phyloP scores from a whole-genome alignment of 164 flowering plant species.

The Brasenia schreberi region DNA sequence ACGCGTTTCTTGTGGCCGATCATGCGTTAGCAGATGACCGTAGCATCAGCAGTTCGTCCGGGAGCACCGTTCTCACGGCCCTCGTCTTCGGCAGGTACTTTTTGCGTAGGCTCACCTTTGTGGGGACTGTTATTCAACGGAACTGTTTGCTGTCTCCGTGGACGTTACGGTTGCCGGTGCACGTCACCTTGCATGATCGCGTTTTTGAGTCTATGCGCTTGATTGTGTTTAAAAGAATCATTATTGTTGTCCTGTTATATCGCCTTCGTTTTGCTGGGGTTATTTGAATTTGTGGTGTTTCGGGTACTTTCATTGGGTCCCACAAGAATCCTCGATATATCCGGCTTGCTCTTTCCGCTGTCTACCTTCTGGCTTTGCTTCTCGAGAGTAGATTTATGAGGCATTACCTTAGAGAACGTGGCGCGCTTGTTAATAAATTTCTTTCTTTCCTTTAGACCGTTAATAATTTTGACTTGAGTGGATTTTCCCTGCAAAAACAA shows the following conservation, averaged over 20 bases:
- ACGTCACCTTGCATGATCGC: background rate
- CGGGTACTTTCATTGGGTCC: no score
- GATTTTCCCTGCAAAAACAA: no score
- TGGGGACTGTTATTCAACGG: no score
- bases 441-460: no score
- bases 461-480: no score
- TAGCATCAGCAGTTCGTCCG: conserved; percentile 51
- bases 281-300: no score
- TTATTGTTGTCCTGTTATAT: background rate
- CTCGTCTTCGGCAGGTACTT: conserved; percentile 62
- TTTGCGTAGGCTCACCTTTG: background rate
- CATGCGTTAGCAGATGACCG: conserved; percentile 61
- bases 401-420: no score
- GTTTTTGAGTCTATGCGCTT: background rate
- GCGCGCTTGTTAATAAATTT: no score
- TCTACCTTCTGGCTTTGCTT: no score
- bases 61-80: conserved; percentile 84
- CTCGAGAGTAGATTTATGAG: no score
- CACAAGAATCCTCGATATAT: no score
- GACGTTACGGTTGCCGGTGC: background rate
- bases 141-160: background rate
- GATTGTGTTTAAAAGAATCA: background rate
- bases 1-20: conserved; percentile 64
- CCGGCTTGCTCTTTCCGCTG: no score
- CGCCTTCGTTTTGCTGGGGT: background rate